A percentile compares a stretch with the other conserved stretches of the same genome.
These are phyloP conservation scores for Pseudonitzschia multiseries DNA, from an alignment of 108 stramenopile genomes.

Conservation along the genomic window DNA sequence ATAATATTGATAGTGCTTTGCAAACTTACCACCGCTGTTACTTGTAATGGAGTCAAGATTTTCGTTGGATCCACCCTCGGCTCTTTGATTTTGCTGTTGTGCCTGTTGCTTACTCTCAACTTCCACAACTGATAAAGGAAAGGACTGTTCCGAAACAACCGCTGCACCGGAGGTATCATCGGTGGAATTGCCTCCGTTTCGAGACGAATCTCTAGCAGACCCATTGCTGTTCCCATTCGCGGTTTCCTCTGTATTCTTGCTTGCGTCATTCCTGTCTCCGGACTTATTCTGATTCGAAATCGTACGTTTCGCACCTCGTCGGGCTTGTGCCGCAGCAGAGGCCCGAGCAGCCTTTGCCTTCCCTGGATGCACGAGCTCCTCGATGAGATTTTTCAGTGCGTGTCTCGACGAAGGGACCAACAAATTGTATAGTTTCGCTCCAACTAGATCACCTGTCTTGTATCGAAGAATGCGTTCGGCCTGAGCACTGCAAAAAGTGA, in stretches of 20 bases:
- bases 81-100: constrained; percentile 1
- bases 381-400: constrained; percentile 52
- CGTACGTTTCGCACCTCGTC: constrained; percentile 19
- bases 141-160: constrained; percentile 51
- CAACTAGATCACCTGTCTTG: constrained; percentile 57
- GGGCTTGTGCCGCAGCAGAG: constrained; percentile 15
- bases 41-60: constrained; percentile 27
- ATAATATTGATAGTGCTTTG: neutral
- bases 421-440: constrained; percentile 56
- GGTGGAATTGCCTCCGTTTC: constrained; percentile 18
- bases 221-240: constrained; percentile 12
- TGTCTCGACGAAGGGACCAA: constrained; percentile 62
- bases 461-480: constrained; percentile 68
- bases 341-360: constrained; percentile 17
- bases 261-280: constrained; percentile 7
- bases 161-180: constrained; percentile 37
- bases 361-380: constrained; percentile 33
- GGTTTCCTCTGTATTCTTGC: constrained; percentile 20
- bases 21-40: constrained; percentile 26
- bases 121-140: constrained; percentile 50
- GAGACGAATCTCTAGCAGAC: constrained; percentile 17
- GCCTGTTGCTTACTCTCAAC: constrained; percentile 42
- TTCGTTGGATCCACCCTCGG: constrained; percentile 13
- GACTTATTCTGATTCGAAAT: constrained; percentile 5
- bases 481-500: constrained; percentile 84